Evolutionary conservation across 768 basidiomycete species (phyloP), one percentile per base, ranked within the genome.

Genomic region (Hebeloma cylindrosporum): DNA sequence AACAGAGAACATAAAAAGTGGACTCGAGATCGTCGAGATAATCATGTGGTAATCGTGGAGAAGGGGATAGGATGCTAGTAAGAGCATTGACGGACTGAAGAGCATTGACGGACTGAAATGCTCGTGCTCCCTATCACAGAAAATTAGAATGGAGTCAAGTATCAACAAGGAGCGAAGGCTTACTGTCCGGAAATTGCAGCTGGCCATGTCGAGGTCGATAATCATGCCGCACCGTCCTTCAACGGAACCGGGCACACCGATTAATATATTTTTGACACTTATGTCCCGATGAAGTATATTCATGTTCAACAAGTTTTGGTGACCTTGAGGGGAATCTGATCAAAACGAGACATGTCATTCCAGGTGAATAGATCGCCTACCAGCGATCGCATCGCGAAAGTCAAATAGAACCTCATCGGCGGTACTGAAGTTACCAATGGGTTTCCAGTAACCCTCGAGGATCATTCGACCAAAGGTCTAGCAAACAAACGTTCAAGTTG

Each of bases 201-300:
- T 45, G 3, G 57, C 53, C 22, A 47, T 16, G 42, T 58, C 53
- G n/a, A 55, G 37, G 29, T 58, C 57, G 21, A 48, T 48, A 10
- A 56, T 26, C 7, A 50, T 28, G 13, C 47, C 48, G 16, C 16
- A 4, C 1, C 8, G 9, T 9, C 45, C 30, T 5, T 26, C 36
- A 5, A 8, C 10, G 10, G 34, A 21, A 7, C 42, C 38, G 16
- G 25, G 20, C 11, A 18, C 21, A 14, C 47, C 47, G 13, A 59
- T 40, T 9, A 61, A 53, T 16, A 61, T 54, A 29, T 64, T 64
- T 11, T 50, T 49, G 9, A 50, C 31, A 28, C 54, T 60, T 34
- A 64, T 52, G 40, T 62, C 63, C 7, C 60, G 57, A 29, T 64
- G 60, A 8, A 64, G 50, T 17, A 64, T 56, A 2, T 39, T 45